Evolutionary conservation across 2,329 filamentous ascomycete species (phyloP).

Genomic region (Coniella lustricola): DNA sequence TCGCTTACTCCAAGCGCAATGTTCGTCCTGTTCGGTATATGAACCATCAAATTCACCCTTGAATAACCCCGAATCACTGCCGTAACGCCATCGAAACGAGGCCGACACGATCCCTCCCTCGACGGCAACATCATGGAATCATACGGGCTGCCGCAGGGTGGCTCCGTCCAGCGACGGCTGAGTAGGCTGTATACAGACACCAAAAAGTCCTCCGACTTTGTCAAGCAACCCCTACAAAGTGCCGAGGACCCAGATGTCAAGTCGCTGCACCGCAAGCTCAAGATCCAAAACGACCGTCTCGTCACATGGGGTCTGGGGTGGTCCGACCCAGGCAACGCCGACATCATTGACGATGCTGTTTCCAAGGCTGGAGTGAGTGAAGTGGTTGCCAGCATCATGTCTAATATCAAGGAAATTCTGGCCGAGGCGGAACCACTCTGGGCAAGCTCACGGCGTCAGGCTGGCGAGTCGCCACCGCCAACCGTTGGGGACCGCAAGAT

Average conservation of each 20-base stretch:
- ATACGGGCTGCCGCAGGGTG: slow-evolving; percentile 38
- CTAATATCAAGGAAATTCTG: slow-evolving; percentile 72
- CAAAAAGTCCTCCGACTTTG: slow-evolving; percentile 69
- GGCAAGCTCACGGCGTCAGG: slow-evolving; percentile 47
- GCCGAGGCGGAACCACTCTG: slow-evolving; percentile 70
- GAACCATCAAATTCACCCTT: too few species aligned
- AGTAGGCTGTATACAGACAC: slow-evolving; percentile 75
- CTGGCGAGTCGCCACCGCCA: slow-evolving; percentile 31
- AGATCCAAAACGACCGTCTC: slow-evolving; percentile 72
- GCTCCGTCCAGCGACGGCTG: slow-evolving; percentile 54
- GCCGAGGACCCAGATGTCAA: slow-evolving; percentile 63
- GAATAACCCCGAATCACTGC: too few species aligned
- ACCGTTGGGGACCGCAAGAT: slow-evolving; percentile 42
- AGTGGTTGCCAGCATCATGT: slow-evolving; percentile 70
- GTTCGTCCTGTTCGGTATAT: too few species aligned
- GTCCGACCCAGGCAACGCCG: slow-evolving; percentile 63
- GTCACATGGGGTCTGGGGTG: slow-evolving; percentile 77
- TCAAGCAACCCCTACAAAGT: slow-evolving; percentile 57
- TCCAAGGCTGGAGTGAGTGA: slow-evolving; percentile 70
- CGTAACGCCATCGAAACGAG: neutral
- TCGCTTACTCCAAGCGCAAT: too few species aligned
- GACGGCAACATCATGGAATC: slow-evolving; percentile 36
- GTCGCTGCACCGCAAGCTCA: slow-evolving; percentile 65
- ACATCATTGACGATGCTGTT: slow-evolving; percentile 63
- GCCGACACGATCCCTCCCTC: neutral